A percentile compares a stretch with the other conserved stretches of the same genome.
These are phyloP conservation scores for Tillandsia leiboldiana DNA, from an alignment of 176 grass and related monocot species.

Conservation along the genomic window DNA sequence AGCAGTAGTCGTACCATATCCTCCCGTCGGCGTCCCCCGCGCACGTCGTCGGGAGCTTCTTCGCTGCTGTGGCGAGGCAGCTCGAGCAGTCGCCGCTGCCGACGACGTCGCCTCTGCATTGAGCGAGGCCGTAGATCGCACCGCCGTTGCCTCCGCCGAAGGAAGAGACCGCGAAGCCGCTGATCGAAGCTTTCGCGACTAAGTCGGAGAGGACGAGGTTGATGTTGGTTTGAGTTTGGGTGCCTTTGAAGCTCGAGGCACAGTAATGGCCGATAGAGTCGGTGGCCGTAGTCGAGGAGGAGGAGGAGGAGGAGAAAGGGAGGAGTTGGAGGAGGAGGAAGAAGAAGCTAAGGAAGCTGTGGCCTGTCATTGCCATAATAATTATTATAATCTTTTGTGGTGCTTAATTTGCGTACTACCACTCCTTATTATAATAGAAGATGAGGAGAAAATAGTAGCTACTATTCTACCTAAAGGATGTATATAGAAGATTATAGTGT, in stretches of 20 bases:
- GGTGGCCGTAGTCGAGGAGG: background rate
- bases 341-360: background rate
- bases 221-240: constrained; percentile 24
- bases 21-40: constrained; percentile 41
- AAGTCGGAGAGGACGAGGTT: constrained; percentile 46
- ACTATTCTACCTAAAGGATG: too few relatives aligned
- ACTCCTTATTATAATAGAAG: too few relatives aligned
- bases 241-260: constrained; percentile 13
- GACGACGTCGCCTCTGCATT: constrained; percentile 52
- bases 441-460: too few relatives aligned
- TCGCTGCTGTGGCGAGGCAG: constrained; percentile 50
- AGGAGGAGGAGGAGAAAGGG: constrained; percentile 15
- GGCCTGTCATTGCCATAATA: too few relatives aligned
- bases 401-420: too few relatives aligned
- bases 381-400: too few relatives aligned
- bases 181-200: constrained; percentile 36
- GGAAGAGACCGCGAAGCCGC: constrained; percentile 42
- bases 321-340: constrained; percentile 26
- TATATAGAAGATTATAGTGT: too few relatives aligned
- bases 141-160: constrained; percentile 15
- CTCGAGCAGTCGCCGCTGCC: constrained; percentile 37
- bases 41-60: constrained; percentile 42
- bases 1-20: constrained; percentile 84
- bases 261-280: constrained; percentile 43
- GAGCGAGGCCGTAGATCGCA: constrained; percentile 49